phyloP scores from a whole-genome alignment of 768 basidiomycete species.

The Suillus weaverae region DNA sequence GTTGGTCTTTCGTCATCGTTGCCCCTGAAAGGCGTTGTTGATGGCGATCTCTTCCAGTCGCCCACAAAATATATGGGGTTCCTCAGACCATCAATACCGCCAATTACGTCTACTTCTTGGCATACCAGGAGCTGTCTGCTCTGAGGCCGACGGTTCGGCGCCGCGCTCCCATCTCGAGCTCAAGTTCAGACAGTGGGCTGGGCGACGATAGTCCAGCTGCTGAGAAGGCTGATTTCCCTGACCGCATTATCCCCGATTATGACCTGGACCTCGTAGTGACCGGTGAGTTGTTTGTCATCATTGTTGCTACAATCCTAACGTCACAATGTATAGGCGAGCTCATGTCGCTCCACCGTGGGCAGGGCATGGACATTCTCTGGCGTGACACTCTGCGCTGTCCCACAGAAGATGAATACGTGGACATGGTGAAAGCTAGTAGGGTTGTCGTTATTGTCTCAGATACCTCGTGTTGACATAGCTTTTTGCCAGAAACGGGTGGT shows the following conservation, averaged over 20 bases:
- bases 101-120: conserved; percentile 96
- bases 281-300: conserved; percentile 40
- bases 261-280: conserved; percentile 75
- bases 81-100: conserved; percentile 97
- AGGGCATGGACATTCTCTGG: conserved; percentile 93
- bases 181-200: conserved; percentile 8
- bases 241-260: conserved; percentile 31
- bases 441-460: conserved; percentile 15
- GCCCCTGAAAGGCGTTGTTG: not conserved
- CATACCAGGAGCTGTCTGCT: conserved; percentile 68
- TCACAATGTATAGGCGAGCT: conserved; percentile 51
- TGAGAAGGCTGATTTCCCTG: conserved; percentile 15
- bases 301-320: not conserved
- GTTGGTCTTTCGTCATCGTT: conserved; percentile 36
- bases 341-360: conserved; percentile 86
- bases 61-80: conserved; percentile 95
- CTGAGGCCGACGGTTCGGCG: not conserved
- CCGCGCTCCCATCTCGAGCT: not conserved
- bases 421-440: conserved; percentile 94
- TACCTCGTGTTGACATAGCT: not conserved
- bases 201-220: conserved; percentile 1
- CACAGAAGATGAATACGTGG: conserved; percentile 90
- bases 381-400: conserved; percentile 88
- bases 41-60: conserved; percentile 46
- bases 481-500: conserved; percentile 83